A percentile compares a stretch with the other conserved stretches of the same genome.
These are phyloP conservation scores for Rhizomucor miehei DNA, from an alignment of 371 early-diverging fungal species.

Conservation along the genomic window DNA sequence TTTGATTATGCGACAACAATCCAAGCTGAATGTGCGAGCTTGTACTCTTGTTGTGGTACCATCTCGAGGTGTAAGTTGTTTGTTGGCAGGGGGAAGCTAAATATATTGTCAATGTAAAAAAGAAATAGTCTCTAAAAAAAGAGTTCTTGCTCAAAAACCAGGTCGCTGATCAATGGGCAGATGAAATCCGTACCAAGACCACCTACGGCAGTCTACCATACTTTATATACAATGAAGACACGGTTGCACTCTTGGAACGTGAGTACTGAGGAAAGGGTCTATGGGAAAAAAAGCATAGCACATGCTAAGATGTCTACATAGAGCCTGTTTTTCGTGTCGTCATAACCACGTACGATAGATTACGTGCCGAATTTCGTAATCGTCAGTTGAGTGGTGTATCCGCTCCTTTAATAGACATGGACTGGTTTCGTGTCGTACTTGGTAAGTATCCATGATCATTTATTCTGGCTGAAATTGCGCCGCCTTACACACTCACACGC, in stretches of 20 bases:
- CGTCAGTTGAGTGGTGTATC: conserved; percentile 4
- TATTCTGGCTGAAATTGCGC: neutral
- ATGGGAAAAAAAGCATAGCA: neutral
- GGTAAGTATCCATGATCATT: conserved; percentile 14
- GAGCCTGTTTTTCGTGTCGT: conserved; percentile 37
- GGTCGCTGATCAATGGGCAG: conserved; percentile 64
- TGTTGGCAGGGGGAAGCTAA: neutral
- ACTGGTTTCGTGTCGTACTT: conserved; percentile 51
- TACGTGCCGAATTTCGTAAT: conserved; percentile 31
- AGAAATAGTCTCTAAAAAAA: neutral
- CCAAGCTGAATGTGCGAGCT: conserved; percentile 24
- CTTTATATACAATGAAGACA: conserved; percentile 34
- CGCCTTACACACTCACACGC: neutral
- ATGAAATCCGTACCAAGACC: conserved; percentile 59
- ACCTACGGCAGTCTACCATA: conserved; percentile 43
- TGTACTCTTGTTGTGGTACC: conserved; percentile 38
- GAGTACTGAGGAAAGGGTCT: conserved; percentile 1
- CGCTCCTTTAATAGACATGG: conserved; percentile 32
- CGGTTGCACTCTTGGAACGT: conserved; percentile 32
- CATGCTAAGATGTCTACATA: neutral
- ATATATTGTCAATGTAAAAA: too few relatives aligned
- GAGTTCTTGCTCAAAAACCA: neutral
- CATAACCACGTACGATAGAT: conserved; percentile 40
- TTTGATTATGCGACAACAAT: conserved; percentile 37
- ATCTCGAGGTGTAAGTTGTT: conserved; percentile 29